Conservation (phyloP, 2,329 filamentous ascomycete genomes). For the Colletotrichum coccodes region DNA sequence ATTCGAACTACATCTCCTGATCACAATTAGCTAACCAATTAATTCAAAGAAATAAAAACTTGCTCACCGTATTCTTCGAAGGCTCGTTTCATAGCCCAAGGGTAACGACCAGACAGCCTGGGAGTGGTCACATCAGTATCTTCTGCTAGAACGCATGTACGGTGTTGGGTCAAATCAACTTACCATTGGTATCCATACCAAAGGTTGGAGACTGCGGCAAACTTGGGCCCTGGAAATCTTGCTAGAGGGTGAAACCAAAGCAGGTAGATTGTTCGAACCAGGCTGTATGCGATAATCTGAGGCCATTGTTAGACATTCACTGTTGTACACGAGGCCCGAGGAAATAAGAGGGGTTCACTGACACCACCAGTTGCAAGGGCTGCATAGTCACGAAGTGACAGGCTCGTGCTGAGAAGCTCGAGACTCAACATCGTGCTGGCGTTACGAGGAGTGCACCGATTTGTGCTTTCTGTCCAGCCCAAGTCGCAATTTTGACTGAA, state of each 20-base stretch:
- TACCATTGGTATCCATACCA: conserved; percentile 55
- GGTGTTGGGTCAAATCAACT: neutral
- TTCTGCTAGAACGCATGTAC: neutral
- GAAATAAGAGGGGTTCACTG: neutral
- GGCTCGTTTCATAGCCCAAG: neutral
- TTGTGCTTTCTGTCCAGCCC: neutral
- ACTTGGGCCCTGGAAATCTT: conserved; percentile 54
- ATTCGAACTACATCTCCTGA: neutral
- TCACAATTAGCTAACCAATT: neutral
- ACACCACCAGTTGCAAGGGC: neutral
- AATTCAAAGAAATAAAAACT: neutral
- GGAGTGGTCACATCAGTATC: neutral
- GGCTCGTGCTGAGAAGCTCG: neutral
- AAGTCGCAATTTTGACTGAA: neutral
- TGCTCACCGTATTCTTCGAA: neutral
- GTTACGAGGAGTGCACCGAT: neutral
- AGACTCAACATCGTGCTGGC: neutral
- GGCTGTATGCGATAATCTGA: neutral
- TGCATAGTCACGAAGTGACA: neutral
- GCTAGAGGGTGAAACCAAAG: conserved; percentile 55
- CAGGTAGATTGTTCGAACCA: conserved; percentile 43
- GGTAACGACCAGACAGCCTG: neutral
- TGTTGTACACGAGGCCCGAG: too few species aligned
- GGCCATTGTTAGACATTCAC: neutral
- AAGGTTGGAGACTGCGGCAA: conserved; percentile 55